A percentile compares a stretch with the other conserved stretches of the same genome.
phyloP scores from a whole-genome alignment of 805 yeast genomes.

The Candida wancherniae region DNA sequence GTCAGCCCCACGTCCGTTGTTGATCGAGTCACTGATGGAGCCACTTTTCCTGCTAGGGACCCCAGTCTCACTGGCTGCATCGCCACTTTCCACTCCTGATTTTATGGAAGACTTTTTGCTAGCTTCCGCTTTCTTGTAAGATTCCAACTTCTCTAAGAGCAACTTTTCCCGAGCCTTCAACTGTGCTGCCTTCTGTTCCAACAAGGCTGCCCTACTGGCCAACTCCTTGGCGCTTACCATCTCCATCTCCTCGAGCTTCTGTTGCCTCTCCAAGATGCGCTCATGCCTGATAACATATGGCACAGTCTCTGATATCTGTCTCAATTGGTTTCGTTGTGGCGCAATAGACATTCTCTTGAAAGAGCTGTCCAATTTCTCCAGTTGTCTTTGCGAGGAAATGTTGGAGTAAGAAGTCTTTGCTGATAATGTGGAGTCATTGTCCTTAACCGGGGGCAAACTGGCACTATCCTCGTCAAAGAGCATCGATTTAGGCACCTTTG shows the following conservation, averaged over 20 bases:
- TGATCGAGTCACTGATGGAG: too few species aligned
- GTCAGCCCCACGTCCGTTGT: conserved; percentile 1
- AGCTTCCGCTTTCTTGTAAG: conserved; percentile 9
- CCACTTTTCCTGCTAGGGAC: not conserved
- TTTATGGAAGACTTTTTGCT: conserved; percentile 1
- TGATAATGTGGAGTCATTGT: conserved; percentile 26
- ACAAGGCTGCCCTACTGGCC: conserved; percentile 66
- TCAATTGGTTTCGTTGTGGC: conserved; percentile 56
- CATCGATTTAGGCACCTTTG: conserved; percentile 31
- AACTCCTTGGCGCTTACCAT: conserved; percentile 72
- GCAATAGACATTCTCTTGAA: conserved; percentile 43
- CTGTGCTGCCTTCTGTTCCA: conserved; percentile 70
- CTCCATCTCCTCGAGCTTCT: conserved; percentile 73
- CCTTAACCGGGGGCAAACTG: conserved; percentile 25
- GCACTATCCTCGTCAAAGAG: conserved; percentile 24
- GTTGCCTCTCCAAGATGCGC: conserved; percentile 67
- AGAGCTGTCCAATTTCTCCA: conserved; percentile 16
- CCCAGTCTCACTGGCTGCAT: conserved; percentile 1
- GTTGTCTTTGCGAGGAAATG: conserved; percentile 14
- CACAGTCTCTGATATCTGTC: conserved; percentile 77
- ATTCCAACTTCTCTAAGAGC: conserved; percentile 40
- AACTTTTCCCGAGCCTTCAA: conserved; percentile 62
- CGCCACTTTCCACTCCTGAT: not conserved
- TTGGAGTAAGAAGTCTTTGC: conserved; percentile 27
- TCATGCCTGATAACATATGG: conserved; percentile 82